phyloP scores from a whole-genome alignment of 2,329 filamentous ascomycete species.

The Hymenoscyphus infarciens region DNA sequence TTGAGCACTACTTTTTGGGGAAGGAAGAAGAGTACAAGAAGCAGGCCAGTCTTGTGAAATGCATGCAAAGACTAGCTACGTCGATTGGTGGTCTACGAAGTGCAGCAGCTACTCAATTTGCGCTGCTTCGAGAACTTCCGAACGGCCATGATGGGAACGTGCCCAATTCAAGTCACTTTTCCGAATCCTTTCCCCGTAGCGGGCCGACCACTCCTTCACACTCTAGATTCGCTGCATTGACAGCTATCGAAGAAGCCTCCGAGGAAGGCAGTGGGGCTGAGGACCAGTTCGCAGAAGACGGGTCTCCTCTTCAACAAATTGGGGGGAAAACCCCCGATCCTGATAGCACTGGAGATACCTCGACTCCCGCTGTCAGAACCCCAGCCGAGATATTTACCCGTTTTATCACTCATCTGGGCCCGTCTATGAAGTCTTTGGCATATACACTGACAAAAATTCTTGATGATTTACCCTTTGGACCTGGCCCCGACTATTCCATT shows the following conservation, averaged over 20 bases:
- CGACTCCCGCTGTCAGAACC: conserved; percentile 46
- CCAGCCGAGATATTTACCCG: conserved; percentile 85
- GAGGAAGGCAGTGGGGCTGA: conserved; percentile 53
- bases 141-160: conserved; percentile 22
- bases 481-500: conserved; percentile 64
- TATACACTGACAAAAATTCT: conserved; percentile 87
- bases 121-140: conserved; percentile 65
- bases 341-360: neutral
- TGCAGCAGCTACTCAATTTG: conserved; percentile 85
- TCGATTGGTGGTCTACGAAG: conserved; percentile 87
- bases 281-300: conserved; percentile 27
- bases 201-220: conserved; percentile 28
- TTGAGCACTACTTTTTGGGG: conserved; percentile 81
- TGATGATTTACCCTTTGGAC: conserved; percentile 78
- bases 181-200: conserved; percentile 14
- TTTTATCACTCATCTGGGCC: conserved; percentile 84
- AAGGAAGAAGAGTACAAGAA: conserved; percentile 74
- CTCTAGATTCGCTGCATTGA: conserved; percentile 47
- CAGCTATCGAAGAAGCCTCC: conserved; percentile 60
- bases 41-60: conserved; percentile 76
- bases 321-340: conserved; percentile 19
- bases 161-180: conserved; percentile 15
- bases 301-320: conserved; percentile 18
- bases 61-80: conserved; percentile 80
- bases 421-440: conserved; percentile 93